Evolutionary conservation across 2,329 filamentous ascomycete species (phyloP).

Genomic region (Allantophomopsis cytisporea): DNA sequence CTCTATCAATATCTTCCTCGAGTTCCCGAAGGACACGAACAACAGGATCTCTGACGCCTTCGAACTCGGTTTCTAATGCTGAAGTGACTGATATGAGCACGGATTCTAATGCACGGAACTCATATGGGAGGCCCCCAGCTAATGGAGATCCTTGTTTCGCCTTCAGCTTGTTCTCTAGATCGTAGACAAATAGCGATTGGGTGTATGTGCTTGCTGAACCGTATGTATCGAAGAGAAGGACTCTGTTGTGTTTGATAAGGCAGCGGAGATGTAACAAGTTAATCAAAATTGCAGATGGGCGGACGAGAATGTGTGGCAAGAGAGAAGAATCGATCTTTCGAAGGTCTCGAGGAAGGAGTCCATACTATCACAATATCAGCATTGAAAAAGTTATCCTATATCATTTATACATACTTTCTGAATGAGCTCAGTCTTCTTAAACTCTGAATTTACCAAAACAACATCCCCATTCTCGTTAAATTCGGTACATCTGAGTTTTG

Average conservation of each 20-base stretch:
- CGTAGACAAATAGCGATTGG: constrained; percentile 96
- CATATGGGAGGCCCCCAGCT: constrained; percentile 66
- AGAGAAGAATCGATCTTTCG: constrained; percentile 97
- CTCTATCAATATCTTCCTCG: constrained; percentile 91
- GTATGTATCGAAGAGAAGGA: constrained; percentile 92
- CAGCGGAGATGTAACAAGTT: constrained; percentile 95
- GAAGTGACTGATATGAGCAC: constrained; percentile 88
- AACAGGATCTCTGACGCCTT: constrained; percentile 84
- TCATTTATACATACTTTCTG: constrained; percentile 51
- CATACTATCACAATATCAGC: constrained; percentile 46
- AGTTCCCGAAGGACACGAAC: constrained; percentile 78
- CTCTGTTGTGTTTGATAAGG: constrained; percentile 86
- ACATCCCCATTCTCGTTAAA: constrained; percentile 88
- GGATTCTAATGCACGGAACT: constrained; percentile 90
- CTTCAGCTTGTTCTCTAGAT: constrained; percentile 81
- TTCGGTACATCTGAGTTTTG: constrained; percentile 84
- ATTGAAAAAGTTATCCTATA: constrained; percentile 5
- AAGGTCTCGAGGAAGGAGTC: constrained; percentile 82
- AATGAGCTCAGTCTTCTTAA: constrained; percentile 95
- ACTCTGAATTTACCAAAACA: constrained; percentile 85
- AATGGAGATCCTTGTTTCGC: constrained; percentile 53
- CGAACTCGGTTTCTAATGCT: constrained; percentile 86
- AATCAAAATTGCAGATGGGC: constrained; percentile 83
- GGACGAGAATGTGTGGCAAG: constrained; percentile 87
- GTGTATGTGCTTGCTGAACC: constrained; percentile 90